Evolutionary conservation across 352 stramenopile species (phyloP), one percentile per base, ranked within the genome.

Genomic region (Globisporangium megalacanthum): DNA sequence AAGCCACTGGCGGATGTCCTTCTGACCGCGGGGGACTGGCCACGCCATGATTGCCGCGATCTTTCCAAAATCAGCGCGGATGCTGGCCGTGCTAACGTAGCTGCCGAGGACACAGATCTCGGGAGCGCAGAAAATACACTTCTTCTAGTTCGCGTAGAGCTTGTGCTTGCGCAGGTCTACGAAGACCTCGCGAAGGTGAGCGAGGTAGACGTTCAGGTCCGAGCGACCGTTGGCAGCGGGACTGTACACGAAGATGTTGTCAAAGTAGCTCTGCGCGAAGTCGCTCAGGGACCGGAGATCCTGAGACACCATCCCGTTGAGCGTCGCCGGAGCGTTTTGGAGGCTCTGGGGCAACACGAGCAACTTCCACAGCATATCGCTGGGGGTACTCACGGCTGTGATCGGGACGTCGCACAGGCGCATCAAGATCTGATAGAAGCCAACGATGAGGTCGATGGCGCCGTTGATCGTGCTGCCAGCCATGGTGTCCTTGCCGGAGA

Each of bases 371-470:
- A n/a, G n/a, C n/a, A n/a, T n/a, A n/a, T n/a, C n/a, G n/a, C n/a
- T n/a, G n/a, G n/a, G n/a, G n/a, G n/a, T n/a, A 39, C 57, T 61
- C 4, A 75, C 61, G 0, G 61, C 59, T 0, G 61, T 76, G 4
- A 66, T 20, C 0, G 55, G 48, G 2, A 78, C 59, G 15, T 66
- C 56, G 0, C 11, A 25, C 6, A 55, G 36, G 0, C 54, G 45
- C 60, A 70, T 77, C 1, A 73, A 46, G 10, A 70, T 60, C 42
- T 77, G 63, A 42, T 70, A 72, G 54, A 65, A 78, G 15, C 61
- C 67, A 20, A 68, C 61, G 4, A 13, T 58, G 22, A 76, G 35
- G 20, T 81, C 64, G 8, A 78, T 59, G 0, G 55, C 25, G 13
- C 58, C 68, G 51, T 69, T 76, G 10, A 69, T 65, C 15, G 49